A percentile compares a stretch with the other conserved stretches of the same genome.
Conservation (phyloP, 306 rosid genomes). For the apple (Malus domestica) region DNA sequence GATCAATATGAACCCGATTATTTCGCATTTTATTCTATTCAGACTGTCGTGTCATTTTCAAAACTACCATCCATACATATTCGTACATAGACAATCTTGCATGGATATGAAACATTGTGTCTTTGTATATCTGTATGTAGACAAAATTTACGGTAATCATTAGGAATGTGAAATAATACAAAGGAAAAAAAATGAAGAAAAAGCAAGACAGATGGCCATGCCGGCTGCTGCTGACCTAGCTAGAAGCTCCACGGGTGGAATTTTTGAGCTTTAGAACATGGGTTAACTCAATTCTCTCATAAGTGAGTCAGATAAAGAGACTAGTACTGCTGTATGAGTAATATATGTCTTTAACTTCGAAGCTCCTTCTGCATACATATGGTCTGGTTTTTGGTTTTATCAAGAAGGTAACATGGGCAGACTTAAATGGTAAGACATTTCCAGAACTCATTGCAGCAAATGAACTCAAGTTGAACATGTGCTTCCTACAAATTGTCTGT, state of each 20-base stretch:
- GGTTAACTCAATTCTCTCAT: background rate
- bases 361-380: too few relatives aligned
- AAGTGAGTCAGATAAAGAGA: background rate
- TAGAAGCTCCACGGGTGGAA: background rate
- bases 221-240: background rate
- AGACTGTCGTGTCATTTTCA: too few relatives aligned
- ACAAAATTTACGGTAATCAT: background rate
- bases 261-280: conserved; percentile 23
- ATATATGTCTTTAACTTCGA: too few relatives aligned
- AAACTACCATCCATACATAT: too few relatives aligned
- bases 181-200: background rate
- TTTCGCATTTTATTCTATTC: accelerated
- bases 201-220: conserved; percentile 1
- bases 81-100: too few relatives aligned
- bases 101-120: background rate
- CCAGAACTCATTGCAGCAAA: conserved; percentile 1
- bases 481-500: background rate
- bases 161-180: conserved; percentile 4
- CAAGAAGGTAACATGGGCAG: conserved; percentile 18
- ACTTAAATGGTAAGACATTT: conserved; percentile 26
- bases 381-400: too few relatives aligned
- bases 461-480: conserved; percentile 4
- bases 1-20: too few relatives aligned
- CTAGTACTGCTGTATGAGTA: background rate
- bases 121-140: background rate